A percentile compares a stretch with the other conserved stretches of the same genome.
These are phyloP conservation scores for Peronospora farinosa DNA, from an alignment of 352 stramenopile species.

Conservation along the genomic window DNA sequence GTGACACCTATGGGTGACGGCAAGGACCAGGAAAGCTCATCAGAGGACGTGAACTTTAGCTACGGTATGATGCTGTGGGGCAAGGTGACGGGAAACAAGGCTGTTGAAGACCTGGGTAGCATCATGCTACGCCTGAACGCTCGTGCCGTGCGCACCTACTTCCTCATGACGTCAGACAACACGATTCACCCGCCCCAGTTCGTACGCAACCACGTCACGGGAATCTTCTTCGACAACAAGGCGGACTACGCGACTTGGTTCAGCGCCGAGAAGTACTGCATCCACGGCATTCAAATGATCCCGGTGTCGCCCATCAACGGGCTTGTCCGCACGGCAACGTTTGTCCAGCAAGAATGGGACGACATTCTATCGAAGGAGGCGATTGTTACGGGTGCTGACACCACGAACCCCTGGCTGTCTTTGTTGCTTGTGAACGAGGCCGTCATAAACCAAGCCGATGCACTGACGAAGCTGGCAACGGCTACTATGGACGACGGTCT, in stretches of 20 bases:
- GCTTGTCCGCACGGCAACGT: slow-evolving; percentile 48
- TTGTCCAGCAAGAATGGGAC: slow-evolving; percentile 71
- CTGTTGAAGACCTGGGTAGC: slow-evolving; percentile 58
- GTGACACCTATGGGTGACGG: slow-evolving; percentile 58
- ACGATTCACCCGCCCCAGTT: slow-evolving; percentile 59
- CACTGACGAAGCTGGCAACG: slow-evolving; percentile 33
- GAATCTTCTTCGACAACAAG: slow-evolving; percentile 79
- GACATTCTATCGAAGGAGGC: slow-evolving; percentile 56
- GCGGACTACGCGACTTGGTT: slow-evolving; percentile 74
- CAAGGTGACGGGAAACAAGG: slow-evolving; percentile 46
- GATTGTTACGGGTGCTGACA: slow-evolving; percentile 39
- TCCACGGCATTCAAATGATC: slow-evolving; percentile 82
- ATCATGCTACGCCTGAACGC: slow-evolving; percentile 72
- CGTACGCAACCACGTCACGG: slow-evolving; percentile 66
- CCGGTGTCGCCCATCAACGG: slow-evolving; percentile 68
- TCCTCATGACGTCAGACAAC: slow-evolving; percentile 66
- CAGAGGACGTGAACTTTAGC: slow-evolving; percentile 75
- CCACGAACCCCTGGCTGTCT: slow-evolving; percentile 56
- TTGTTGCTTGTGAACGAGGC: slow-evolving; percentile 64
- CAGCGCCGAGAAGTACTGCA: slow-evolving; percentile 68
- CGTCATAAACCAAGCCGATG: slow-evolving; percentile 40
- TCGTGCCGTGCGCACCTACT: slow-evolving; percentile 62
- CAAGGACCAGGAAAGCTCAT: slow-evolving; percentile 73
- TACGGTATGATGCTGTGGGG: slow-evolving; percentile 79
- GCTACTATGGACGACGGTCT: slow-evolving; percentile 59